Base-by-base conservation (phyloP, 768 basidiomycete species). In the Termitomyces sp. region DNA sequence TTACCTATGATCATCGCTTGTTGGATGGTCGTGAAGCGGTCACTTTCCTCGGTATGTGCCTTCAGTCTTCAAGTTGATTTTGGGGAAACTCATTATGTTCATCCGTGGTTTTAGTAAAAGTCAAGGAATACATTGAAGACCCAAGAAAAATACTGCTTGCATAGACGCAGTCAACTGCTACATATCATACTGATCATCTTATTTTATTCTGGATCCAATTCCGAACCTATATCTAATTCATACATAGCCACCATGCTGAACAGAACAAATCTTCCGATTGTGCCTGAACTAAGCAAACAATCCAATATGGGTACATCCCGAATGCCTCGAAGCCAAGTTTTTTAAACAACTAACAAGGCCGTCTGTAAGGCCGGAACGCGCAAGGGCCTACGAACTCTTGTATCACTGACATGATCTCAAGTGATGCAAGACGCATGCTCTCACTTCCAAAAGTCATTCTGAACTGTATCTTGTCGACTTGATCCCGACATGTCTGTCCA, bases 21-120 rank as follows among this genome's bases (percentile, higher is more conserved):
- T 81, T 99, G 65, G 96, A 99, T 70, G 96, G 96, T 37, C 81
- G 96, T 64, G 96, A 99, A 74, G 96, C 91, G 36, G 91, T 94
- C 55, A 96, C 95, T 42, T 98, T 99, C 93, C 87, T 99, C 64
- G 94, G 93, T 95, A 65, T 64, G 91, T 79, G 34, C 30, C 20
- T 24, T 34, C 13, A 20, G 13, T 41, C 20, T 9, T 39, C 18
- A 42, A 15, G 18, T n/a, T 6, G 3, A 1, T 5, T 4, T n/a
- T 9, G 0, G 11, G 22, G 7, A 24, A 41, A 20, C 24, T 27
- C 24, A 41, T 36, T 9, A 13, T 52, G 39, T 18, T 48, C 33
- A 39, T 22, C 8, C 31, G 24, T 12, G 49, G 46, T 57, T 64
- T 30, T 63, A 93, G 94, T 96, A 67, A 88, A 87, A 76, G 83